Evolutionary conservation across 805 yeast species (phyloP), one percentile per base, ranked within the genome.

Genomic region (Candida multigemmis): DNA sequence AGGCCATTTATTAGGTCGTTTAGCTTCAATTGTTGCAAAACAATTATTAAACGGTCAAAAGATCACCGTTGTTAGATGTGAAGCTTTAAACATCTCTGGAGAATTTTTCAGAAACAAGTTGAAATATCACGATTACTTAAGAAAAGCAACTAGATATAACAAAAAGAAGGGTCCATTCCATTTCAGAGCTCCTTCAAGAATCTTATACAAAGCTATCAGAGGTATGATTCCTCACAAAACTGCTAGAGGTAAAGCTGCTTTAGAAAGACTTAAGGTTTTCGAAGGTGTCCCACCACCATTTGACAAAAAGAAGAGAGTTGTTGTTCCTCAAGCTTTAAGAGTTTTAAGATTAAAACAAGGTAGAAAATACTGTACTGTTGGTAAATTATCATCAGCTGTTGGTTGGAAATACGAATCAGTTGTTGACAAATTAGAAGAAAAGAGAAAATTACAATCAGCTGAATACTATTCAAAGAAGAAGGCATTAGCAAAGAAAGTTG

Each of bases 161-260:
- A 86, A 86, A 75, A 80, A 76, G 59, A 81, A 86, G 68, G 99
- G 98, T 75, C 97, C 97, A 60, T 91, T 89, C 96, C 99, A 91
- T 69, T 91, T 91, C 95, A 91, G 97, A 74, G 99, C 99, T 43
- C 99, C 99, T 68, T 87, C 97, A 43, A 86, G 97, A 74, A 89
- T 91, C 71, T 86, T 91, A 72, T 87, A 87, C 93, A 91, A 91
- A 82, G 96, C 99, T 60, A 70, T 91, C 65, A 83, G 95, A 66
- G 99, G 99, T 74, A 91, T 91, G 99, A 73, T 91, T 58, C 74
- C 96, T 65, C 97, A 91, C 87, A 91, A 91, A 86, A 91, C 98
- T 51, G 91, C 97, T 54, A 91, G 97, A 73, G 99, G 99, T 71
- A 82, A 84, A 76, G 97, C 97, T 63, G 99, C 99, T 56, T 70